Evolutionary conservation across 2,329 filamentous ascomycete species (phyloP).

Genomic region (Stagonosporopsis chrysanthemi): DNA sequence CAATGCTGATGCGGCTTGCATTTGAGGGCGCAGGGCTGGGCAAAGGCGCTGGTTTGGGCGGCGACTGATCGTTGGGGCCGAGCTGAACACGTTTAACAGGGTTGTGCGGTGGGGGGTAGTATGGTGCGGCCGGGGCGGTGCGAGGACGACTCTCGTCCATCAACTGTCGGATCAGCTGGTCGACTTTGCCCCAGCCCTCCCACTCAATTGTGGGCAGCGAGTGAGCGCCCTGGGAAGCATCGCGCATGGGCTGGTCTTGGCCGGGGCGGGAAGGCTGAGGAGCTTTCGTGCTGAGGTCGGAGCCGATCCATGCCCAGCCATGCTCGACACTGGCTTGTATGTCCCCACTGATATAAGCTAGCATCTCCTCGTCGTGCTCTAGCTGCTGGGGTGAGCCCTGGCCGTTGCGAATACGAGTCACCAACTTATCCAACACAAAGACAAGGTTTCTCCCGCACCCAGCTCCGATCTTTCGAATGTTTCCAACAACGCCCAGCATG

Average conservation of each 20-base stretch:
- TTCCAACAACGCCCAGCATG: conserved; percentile 73
- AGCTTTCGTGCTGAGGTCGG: conserved; percentile 45
- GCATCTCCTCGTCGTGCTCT: conserved; percentile 81
- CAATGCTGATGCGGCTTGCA: conserved; percentile 55
- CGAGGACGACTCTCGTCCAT: conserved; percentile 55
- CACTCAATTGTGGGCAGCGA: conserved; percentile 69
- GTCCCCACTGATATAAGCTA: conserved; percentile 86
- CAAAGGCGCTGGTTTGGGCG: conserved; percentile 27
- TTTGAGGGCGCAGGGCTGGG: conserved; percentile 45
- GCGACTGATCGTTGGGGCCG: conserved; percentile 32
- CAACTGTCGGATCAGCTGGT: conserved; percentile 67
- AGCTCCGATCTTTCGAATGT: conserved; percentile 74
- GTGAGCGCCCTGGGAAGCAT: conserved; percentile 57
- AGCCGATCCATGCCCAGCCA: conserved; percentile 79
- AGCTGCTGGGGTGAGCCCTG: conserved; percentile 51
- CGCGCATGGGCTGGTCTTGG: conserved; percentile 39
- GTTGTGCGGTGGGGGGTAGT: conserved; percentile 49
- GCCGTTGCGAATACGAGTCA: conserved; percentile 61
- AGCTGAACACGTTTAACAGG: conserved; percentile 49
- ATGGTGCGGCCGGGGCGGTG: conserved; percentile 34
- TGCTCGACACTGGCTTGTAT: conserved; percentile 79
- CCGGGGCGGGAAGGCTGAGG: conserved; percentile 11
- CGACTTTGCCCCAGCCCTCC: conserved; percentile 81
- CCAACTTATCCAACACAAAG: conserved; percentile 78
- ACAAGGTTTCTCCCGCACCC: conserved; percentile 82